phyloP scores from a whole-genome alignment of 306 rosid genomes.

The Hippophae gyantsensis region DNA sequence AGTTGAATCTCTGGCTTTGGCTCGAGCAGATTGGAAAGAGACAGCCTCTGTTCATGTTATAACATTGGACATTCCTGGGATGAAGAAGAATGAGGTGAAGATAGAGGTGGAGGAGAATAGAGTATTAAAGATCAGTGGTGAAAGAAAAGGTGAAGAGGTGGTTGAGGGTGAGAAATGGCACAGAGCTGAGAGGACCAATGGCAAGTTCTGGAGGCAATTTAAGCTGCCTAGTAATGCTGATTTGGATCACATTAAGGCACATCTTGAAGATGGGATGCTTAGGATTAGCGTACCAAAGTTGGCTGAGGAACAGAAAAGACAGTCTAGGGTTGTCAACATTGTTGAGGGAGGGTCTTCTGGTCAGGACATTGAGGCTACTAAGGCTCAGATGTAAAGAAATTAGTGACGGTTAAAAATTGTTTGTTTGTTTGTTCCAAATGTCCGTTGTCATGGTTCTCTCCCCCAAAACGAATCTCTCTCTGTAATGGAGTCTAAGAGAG shows the following conservation, averaged over 20 bases:
- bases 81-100: slow-evolving; percentile 30
- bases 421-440: no score
- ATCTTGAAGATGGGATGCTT: slow-evolving; percentile 18
- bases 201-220: slow-evolving; percentile 43
- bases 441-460: no score
- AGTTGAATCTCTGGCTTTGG: slow-evolving; percentile 20
- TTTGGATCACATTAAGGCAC: slow-evolving; percentile 26
- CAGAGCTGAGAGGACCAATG: slow-evolving; percentile 26
- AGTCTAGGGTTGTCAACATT: slow-evolving; percentile 20
- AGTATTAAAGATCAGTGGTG: slow-evolving; percentile 33
- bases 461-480: no score
- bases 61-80: slow-evolving; percentile 28
- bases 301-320: slow-evolving; percentile 18
- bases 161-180: slow-evolving; percentile 33
- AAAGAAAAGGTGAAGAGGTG: slow-evolving; percentile 20
- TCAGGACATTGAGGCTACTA: slow-evolving; percentile 17
- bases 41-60: slow-evolving; percentile 22
- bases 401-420: no score
- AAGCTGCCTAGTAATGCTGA: slow-evolving; percentile 28
- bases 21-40: slow-evolving; percentile 43
- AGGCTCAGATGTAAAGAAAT: not conserved
- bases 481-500: no score
- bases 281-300: slow-evolving; percentile 28
- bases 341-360: slow-evolving; percentile 1
- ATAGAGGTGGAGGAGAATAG: slow-evolving; percentile 38